phyloP scores from a whole-genome alignment of 139 green algal genomes.

The Deuterostichococcus epilithicus region DNA sequence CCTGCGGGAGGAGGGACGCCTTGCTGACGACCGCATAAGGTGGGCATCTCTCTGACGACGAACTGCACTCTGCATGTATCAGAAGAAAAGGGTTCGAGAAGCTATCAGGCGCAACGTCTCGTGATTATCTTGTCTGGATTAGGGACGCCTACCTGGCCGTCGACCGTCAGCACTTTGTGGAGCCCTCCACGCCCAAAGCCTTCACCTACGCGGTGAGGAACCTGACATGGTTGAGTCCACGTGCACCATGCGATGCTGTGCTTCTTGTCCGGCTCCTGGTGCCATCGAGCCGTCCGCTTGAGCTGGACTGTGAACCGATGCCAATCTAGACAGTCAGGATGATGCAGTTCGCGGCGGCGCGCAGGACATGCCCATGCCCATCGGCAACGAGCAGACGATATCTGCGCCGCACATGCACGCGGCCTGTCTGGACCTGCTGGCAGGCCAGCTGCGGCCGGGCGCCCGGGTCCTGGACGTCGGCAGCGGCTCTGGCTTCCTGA shows the following conservation, averaged over 20 bases:
- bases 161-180: conserved; percentile 39
- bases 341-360: not conserved
- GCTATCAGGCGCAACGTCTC: no score
- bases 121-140: not conserved
- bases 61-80: no score
- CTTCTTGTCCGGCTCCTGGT: no score
- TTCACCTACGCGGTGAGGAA: conserved; percentile 26
- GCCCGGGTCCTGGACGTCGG: conserved; percentile 84
- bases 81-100: no score
- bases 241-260: no score
- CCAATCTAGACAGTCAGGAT: no score
- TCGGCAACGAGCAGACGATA: conserved; percentile 76
- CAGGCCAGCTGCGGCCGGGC: conserved; percentile 53
- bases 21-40: no score
- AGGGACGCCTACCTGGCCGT: not conserved
- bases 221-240: no score
- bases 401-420: conserved; percentile 95
- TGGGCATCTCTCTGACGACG: no score
- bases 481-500: conserved; percentile 49
- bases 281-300: no score
- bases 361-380: conserved; percentile 55
- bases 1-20: conserved; percentile 8
- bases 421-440: conserved; percentile 80
- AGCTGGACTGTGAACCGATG: no score
- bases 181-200: conserved; percentile 12